Conservation (phyloP, 805 yeast genomes). For the Metschnikowia corniflorae region DNA sequence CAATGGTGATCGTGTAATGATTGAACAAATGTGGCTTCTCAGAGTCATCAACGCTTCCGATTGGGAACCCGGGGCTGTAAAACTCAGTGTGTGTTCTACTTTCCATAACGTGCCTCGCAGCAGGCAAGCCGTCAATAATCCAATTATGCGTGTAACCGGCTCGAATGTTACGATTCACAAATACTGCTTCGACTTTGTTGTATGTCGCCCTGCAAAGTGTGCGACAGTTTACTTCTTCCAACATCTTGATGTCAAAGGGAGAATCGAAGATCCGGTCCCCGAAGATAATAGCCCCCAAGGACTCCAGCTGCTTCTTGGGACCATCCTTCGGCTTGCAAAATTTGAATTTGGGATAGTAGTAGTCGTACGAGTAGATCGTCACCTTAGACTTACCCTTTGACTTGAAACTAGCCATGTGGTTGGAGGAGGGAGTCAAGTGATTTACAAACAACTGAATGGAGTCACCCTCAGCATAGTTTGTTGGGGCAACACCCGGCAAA, state of each 20-base stretch:
- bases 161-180: conserved; percentile 73
- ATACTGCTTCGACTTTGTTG: conserved; percentile 62
- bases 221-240: conserved; percentile 65
- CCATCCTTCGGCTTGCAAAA: conserved; percentile 77
- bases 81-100: conserved; percentile 55
- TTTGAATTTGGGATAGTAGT: conserved; percentile 78
- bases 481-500: conserved; percentile 95
- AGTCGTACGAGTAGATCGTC: conserved; percentile 70
- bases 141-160: conserved; percentile 88
- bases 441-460: conserved; percentile 77
- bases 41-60: conserved; percentile 64
- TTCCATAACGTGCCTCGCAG: conserved; percentile 63
- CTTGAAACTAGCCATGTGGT: conserved; percentile 26
- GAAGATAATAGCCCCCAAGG: conserved; percentile 87
- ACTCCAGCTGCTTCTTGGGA: conserved; percentile 72
- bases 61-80: conserved; percentile 77
- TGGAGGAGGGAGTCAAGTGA: conserved; percentile 78
- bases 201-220: conserved; percentile 61
- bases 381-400: conserved; percentile 42
- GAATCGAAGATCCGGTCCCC: conserved; percentile 96
- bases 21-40: conserved; percentile 64
- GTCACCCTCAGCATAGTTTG: conserved; percentile 74
- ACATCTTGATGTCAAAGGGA: conserved; percentile 79
- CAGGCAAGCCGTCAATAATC: conserved; percentile 94
- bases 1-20: conserved; percentile 75